phyloP scores from a whole-genome alignment of 179 eudicot species.

The Sideroxylon spinosum region DNA sequence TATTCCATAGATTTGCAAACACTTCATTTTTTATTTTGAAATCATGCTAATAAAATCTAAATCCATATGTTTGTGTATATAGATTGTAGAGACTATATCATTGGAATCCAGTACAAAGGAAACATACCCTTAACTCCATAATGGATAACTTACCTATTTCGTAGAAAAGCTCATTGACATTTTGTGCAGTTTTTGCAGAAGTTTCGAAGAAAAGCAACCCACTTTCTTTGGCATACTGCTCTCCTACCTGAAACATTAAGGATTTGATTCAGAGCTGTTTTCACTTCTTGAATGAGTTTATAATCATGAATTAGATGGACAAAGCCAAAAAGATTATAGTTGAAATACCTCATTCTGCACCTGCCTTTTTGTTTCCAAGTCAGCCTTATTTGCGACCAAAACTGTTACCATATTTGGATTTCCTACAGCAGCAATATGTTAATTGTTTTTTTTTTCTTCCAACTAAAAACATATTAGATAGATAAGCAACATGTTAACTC shows the following conservation, averaged over 20 bases:
- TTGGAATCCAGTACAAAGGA: neutral
- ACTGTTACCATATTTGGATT: conserved; percentile 48
- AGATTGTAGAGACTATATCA: neutral
- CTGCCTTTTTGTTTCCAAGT: conserved; percentile 50
- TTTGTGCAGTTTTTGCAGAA: conserved; percentile 70
- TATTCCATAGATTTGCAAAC: neutral
- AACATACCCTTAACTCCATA: neutral
- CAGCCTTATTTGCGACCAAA: conserved; percentile 71
- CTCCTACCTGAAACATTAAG: conserved; percentile 48
- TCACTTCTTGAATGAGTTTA: conserved; percentile 4
- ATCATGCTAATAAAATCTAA: no score
- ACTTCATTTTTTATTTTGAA: no score
- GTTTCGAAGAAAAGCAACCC: conserved; percentile 61
- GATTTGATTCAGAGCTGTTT: neutral
- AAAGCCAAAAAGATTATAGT: neutral
- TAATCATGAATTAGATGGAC: neutral
- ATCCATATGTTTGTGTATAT: neutral
- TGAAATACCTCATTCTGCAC: conserved; percentile 53
- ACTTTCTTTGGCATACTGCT: conserved; percentile 61
- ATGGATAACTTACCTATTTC: conserved; percentile 43
- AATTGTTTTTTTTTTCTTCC: neutral
- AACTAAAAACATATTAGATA: no score
- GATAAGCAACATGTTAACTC: neutral
- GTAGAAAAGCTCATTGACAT: conserved; percentile 66
- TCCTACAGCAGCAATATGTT: conserved; percentile 30